Conservation (phyloP, 2,329 filamentous ascomycete species). For the Botrytis elliptica region DNA sequence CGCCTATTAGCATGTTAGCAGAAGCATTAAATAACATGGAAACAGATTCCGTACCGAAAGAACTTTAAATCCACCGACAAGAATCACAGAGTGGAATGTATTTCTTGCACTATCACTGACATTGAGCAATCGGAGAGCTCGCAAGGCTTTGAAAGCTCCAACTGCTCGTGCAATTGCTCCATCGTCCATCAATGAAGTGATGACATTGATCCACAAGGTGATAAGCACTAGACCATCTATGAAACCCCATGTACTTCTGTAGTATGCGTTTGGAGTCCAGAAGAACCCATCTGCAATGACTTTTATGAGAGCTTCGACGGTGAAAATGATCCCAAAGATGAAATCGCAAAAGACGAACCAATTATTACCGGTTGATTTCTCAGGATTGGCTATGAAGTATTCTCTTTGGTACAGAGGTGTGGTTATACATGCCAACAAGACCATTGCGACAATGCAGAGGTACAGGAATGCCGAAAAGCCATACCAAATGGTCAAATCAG, state of each 20-base stretch:
- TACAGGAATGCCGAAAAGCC: slow-evolving; percentile 92
- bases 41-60: slow-evolving; percentile 45
- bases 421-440: slow-evolving; percentile 90
- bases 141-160: slow-evolving; percentile 93
- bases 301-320: slow-evolving; percentile 83
- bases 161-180: slow-evolving; percentile 85
- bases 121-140: slow-evolving; percentile 87
- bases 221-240: slow-evolving; percentile 90
- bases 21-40: background rate
- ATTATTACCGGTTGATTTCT: slow-evolving; percentile 61
- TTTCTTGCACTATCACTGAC: slow-evolving; percentile 94
- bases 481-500: slow-evolving; percentile 89
- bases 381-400: slow-evolving; percentile 62
- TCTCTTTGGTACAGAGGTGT: slow-evolving; percentile 92
- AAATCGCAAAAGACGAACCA: slow-evolving; percentile 97
- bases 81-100: slow-evolving; percentile 94
- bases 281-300: slow-evolving; percentile 93
- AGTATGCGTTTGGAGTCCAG: slow-evolving; percentile 96
- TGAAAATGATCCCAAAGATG: slow-evolving; percentile 84
- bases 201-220: slow-evolving; percentile 93
- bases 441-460: slow-evolving; percentile 92
- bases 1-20: slow-evolving; percentile 44
- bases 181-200: slow-evolving; percentile 76
- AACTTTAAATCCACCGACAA: slow-evolving; percentile 92
- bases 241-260: slow-evolving; percentile 93